phyloP scores from a whole-genome alignment of 305 asterid species.

The Solanum hybrid region DNA sequence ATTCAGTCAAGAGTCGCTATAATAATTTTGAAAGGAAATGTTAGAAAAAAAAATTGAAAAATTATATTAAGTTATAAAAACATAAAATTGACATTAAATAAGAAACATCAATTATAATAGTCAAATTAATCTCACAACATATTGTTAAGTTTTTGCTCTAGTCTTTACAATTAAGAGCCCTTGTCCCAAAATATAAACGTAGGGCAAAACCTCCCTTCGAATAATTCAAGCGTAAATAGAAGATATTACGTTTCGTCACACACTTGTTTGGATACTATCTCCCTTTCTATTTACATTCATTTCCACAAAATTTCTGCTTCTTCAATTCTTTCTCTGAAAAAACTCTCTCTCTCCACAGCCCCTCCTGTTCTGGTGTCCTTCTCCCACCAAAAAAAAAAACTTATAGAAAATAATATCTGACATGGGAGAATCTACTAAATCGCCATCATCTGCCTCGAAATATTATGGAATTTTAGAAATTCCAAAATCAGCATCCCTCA shows the following conservation, averaged over 20 bases:
- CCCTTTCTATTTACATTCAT: constrained; percentile 12
- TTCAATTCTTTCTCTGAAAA: background rate
- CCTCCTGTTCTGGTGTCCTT: background rate
- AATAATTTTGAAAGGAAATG: background rate
- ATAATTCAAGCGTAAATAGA: background rate
- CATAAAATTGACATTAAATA: background rate
- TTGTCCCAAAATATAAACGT: background rate
- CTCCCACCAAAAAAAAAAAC: background rate
- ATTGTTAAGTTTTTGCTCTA: background rate
- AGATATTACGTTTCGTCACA: constrained; percentile 6
- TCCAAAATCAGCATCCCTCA: constrained; percentile 51
- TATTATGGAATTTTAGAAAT: constrained; percentile 51
- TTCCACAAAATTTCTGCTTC: background rate
- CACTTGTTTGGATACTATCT: constrained; percentile 22
- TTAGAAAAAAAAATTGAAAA: background rate
- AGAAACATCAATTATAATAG: background rate
- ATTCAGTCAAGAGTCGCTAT: background rate
- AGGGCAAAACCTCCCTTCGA: background rate
- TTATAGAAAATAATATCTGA: background rate
- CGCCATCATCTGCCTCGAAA: constrained; percentile 11
- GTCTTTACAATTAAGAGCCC: background rate
- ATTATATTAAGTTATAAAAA: background rate
- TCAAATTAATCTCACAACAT: background rate
- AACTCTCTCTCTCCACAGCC: background rate
- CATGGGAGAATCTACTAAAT: constrained; percentile 44